Conservation (phyloP, 1,284 basidiomycete genomes). For the Stereum hirsutum region DNA sequence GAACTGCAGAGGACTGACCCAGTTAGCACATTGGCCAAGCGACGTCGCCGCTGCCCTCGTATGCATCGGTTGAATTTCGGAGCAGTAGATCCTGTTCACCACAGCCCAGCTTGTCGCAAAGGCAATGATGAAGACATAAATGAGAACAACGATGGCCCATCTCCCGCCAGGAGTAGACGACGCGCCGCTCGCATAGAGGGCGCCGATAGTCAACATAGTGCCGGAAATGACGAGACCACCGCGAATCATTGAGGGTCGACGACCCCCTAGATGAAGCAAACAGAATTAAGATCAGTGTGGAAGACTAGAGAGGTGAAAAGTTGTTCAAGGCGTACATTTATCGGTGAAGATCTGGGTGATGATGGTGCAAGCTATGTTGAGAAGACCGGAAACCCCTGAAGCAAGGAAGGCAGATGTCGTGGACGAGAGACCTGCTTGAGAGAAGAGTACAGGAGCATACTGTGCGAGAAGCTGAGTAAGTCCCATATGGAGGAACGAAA, state of each 20-base stretch:
- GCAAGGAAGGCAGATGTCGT: slow-evolving; percentile 39
- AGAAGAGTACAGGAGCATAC: slow-evolving; percentile 42
- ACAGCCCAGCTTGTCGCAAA: slow-evolving; percentile 32
- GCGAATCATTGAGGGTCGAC: slow-evolving; percentile 32
- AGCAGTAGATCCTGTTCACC: slow-evolving; percentile 24
- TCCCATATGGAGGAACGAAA: background rate
- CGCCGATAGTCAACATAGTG: slow-evolving; percentile 30
- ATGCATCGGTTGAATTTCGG: slow-evolving; percentile 33
- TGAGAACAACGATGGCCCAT: slow-evolving; percentile 37
- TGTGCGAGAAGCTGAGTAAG: slow-evolving; percentile 14
- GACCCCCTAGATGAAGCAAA: no score
- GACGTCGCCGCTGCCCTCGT: slow-evolving; percentile 27
- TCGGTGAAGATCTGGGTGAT: slow-evolving; percentile 32
- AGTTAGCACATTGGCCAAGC: slow-evolving; percentile 29
- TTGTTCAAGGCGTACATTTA: no score
- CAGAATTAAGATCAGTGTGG: no score
- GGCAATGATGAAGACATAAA: slow-evolving; percentile 34
- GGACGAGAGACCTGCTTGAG: slow-evolving; percentile 37
- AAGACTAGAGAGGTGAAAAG: no score
- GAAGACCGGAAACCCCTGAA: slow-evolving; percentile 40
- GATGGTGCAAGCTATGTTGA: slow-evolving; percentile 34
- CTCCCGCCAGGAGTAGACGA: slow-evolving; percentile 21
- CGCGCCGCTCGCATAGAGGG: slow-evolving; percentile 31
- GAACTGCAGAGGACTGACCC: slow-evolving; percentile 22
- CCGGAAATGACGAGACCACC: slow-evolving; percentile 33